These are phyloP conservation scores for Boletus subcaerulescens DNA, from an alignment of 768 basidiomycete species.

Conservation along the genomic window DNA sequence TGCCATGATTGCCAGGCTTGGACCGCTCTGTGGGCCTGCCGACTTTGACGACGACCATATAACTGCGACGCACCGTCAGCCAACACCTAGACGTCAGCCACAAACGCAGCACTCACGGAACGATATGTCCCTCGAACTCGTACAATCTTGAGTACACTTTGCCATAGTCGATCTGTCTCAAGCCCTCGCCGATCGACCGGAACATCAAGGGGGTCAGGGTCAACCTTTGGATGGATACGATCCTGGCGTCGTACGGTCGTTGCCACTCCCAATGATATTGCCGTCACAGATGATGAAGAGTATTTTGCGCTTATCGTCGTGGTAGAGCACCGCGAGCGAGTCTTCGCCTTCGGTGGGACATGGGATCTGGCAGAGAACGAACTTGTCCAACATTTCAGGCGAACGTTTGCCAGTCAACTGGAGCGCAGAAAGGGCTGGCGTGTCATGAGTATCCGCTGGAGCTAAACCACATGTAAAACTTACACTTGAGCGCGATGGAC, in stretches of 20 bases:
- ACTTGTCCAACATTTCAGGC: no score
- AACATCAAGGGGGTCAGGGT: conserved; percentile 91
- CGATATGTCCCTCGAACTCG: conserved; percentile 92
- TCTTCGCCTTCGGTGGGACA: conserved; percentile 98
- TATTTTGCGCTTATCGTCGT: conserved; percentile 94
- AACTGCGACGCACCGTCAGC: conserved; percentile 41
- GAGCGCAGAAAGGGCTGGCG: no score
- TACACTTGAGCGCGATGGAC: no score
- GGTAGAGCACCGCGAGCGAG: conserved; percentile 82
- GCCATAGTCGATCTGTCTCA: conserved; percentile 87
- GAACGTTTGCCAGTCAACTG: no score
- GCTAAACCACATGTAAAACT: no score
- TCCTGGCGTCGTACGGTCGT: conserved; percentile 91
- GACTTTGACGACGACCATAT: conserved; percentile 91
- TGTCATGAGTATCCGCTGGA: no score
- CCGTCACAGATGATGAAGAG: conserved; percentile 94
- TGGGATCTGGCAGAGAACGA: conserved; percentile 56
- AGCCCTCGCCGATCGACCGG: conserved; percentile 89
- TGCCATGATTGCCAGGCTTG: conserved; percentile 91
- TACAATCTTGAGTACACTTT: conserved; percentile 95
- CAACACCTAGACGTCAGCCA: not conserved
- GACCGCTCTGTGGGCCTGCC: conserved; percentile 92
- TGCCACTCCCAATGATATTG: conserved; percentile 93
- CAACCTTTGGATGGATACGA: conserved; percentile 86
- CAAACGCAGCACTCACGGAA: conserved; percentile 59